Conservation (phyloP, 2,329 filamentous ascomycete genomes). For the Fusarium vanettenii region DNA sequence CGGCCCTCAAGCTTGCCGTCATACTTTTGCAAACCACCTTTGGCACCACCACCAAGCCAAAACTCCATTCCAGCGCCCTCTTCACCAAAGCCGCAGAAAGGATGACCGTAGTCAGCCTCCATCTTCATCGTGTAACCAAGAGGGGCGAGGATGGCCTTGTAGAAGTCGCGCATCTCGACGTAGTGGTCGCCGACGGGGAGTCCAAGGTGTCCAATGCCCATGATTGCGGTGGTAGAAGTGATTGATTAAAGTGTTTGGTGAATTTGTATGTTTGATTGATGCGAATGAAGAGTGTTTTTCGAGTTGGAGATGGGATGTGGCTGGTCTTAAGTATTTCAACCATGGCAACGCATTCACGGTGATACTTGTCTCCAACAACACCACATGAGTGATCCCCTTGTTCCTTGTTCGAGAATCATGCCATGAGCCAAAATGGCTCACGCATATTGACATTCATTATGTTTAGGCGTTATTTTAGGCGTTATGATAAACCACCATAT, state of each 20-base stretch:
- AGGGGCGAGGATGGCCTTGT: conserved; percentile 41
- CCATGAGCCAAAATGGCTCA: neutral
- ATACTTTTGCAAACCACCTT: conserved; percentile 34
- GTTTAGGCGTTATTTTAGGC: neutral
- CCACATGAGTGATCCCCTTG: neutral
- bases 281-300: neutral
- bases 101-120: conserved; percentile 16
- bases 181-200: conserved; percentile 41
- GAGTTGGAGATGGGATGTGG: neutral
- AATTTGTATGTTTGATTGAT: neutral
- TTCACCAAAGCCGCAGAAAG: conserved; percentile 39
- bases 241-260: neutral
- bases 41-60: conserved; percentile 39
- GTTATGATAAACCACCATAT: neutral
- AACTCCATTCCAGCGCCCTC: conserved; percentile 34
- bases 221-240: conserved; percentile 5
- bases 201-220: conserved; percentile 37
- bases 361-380: neutral
- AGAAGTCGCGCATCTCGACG: conserved; percentile 43
- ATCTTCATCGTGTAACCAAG: conserved; percentile 40
- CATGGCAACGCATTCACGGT: neutral
- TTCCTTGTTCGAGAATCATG: no score
- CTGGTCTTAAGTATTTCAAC: conserved; percentile 16
- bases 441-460: neutral
- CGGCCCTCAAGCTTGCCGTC: conserved; percentile 36